Conservation (phyloP, 768 basidiomycete species). For the Psilocybe sp. region DNA sequence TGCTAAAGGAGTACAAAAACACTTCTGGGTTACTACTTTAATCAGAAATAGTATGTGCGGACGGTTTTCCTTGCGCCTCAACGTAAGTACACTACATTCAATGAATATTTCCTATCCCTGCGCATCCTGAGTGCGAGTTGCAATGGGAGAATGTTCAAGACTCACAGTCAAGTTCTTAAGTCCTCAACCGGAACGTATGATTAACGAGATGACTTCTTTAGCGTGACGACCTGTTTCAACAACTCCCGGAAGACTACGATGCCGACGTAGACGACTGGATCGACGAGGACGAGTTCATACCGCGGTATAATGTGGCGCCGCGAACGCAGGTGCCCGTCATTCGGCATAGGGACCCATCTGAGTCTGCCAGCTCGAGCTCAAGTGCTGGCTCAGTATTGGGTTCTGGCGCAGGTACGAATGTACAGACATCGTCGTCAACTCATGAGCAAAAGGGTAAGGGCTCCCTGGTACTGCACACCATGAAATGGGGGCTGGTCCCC, state of each 20-base stretch:
- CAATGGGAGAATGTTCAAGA: too few species aligned
- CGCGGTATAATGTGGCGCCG: constrained; percentile 83
- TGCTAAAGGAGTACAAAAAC: too few species aligned
- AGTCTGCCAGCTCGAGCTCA: too few species aligned
- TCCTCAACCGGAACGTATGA: constrained; percentile 3
- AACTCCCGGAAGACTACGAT: constrained; percentile 39
- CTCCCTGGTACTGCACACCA: constrained; percentile 64
- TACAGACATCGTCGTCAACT: too few species aligned
- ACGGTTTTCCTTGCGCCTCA: constrained; percentile 53
- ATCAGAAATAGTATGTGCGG: constrained; percentile 49
- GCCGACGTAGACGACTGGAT: constrained; percentile 58
- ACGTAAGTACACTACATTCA: constrained; percentile 29
- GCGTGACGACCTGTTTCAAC: constrained; percentile 4
- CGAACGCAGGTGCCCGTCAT: constrained; percentile 77
- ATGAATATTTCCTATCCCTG: too few species aligned
- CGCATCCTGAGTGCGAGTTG: too few species aligned
- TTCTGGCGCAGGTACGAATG: too few species aligned
- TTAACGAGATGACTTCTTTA: constrained; percentile 35
- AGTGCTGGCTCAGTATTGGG: constrained; percentile 9
- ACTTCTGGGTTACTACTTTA: too few species aligned
- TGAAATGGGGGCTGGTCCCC: constrained; percentile 90
- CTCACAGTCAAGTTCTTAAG: not conserved
- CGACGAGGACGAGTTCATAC: constrained; percentile 53
- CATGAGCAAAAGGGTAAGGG: not conserved
- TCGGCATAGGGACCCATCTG: constrained; percentile 33